These are phyloP conservation scores for Psilocybe sp. DNA, from an alignment of 768 basidiomycete genomes.

Conservation along the genomic window DNA sequence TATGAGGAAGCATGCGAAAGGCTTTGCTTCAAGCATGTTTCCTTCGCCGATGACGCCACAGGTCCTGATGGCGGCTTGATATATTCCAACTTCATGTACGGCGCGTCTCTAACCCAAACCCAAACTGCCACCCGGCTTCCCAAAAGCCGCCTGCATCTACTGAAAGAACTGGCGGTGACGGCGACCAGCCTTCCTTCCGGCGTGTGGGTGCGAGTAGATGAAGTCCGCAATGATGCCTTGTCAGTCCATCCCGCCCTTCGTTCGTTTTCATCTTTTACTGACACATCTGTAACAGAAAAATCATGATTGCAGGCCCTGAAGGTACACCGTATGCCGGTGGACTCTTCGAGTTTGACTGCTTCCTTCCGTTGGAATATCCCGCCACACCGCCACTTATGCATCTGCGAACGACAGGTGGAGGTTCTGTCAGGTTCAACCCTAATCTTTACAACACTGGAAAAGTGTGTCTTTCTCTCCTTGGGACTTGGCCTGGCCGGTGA, in stretches of 20 bases:
- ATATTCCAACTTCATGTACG: slow-evolving; percentile 33
- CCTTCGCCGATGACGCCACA: slow-evolving; percentile 20
- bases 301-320: slow-evolving; percentile 58
- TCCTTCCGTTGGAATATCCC: slow-evolving; percentile 52
- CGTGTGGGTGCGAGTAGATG: slow-evolving; percentile 56
- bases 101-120: slow-evolving; percentile 26
- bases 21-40: slow-evolving; percentile 45
- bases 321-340: slow-evolving; percentile 54
- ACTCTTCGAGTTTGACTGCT: slow-evolving; percentile 57
- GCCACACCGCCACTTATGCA: slow-evolving; percentile 44
- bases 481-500: slow-evolving; percentile 54
- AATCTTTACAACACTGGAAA: slow-evolving; percentile 49
- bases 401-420: slow-evolving; percentile 51
- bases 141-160: slow-evolving; percentile 46
- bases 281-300: slow-evolving; percentile 32
- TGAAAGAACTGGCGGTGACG: slow-evolving; percentile 55
- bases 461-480: slow-evolving; percentile 54
- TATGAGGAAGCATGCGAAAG: slow-evolving; percentile 45
- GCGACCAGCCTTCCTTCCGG: slow-evolving; percentile 55
- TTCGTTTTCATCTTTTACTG: slow-evolving; percentile 5
- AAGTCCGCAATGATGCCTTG: slow-evolving; percentile 56
- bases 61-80: slow-evolving; percentile 19
- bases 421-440: slow-evolving; percentile 52
- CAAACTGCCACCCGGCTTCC: slow-evolving; percentile 39
- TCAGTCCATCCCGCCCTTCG: slow-evolving; percentile 24